phyloP scores from a whole-genome alignment of 805 yeast species.

The Lachancea thermotolerans region DNA sequence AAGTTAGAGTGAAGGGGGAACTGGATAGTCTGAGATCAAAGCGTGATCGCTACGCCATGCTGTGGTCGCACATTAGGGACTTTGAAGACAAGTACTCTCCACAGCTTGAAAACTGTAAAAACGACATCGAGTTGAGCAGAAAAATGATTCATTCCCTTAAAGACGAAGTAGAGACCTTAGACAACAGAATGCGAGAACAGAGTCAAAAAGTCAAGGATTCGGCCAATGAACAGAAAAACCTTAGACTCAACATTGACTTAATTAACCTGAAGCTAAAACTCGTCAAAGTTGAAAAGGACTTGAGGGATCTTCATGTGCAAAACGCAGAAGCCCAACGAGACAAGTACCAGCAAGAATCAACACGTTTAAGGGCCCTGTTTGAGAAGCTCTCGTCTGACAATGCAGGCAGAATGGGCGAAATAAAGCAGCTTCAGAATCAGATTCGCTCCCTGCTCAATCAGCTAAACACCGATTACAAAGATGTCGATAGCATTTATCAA shows the following conservation, averaged over 20 bases:
- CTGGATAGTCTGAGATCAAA: conserved; percentile 9
- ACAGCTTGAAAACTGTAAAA: conserved; percentile 16
- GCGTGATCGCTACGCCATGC: conserved; percentile 17
- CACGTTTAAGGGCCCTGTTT: conserved; percentile 41
- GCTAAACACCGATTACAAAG: conserved; percentile 60
- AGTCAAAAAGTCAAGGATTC: conserved; percentile 48
- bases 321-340: conserved; percentile 57
- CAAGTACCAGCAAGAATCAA: conserved; percentile 53
- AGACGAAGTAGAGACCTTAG: conserved; percentile 19
- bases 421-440: conserved; percentile 75
- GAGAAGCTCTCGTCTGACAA: conserved; percentile 54
- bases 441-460: conserved; percentile 49
- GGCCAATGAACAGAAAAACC: conserved; percentile 52
- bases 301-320: conserved; percentile 42
- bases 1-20: not conserved
- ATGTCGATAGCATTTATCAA: conserved; percentile 57
- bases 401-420: conserved; percentile 79
- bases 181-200: conserved; percentile 26
- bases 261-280: conserved; percentile 39
- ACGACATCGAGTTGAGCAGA: conserved; percentile 17
- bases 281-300: conserved; percentile 31
- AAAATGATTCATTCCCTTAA: conserved; percentile 16
- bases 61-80: conserved; percentile 10
- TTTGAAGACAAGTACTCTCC: conserved; percentile 11
- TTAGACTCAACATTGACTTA: conserved; percentile 59